These are phyloP conservation scores for Hymenoscyphus fraxineus DNA, from an alignment of 2,329 filamentous ascomycete species.

Conservation along the genomic window DNA sequence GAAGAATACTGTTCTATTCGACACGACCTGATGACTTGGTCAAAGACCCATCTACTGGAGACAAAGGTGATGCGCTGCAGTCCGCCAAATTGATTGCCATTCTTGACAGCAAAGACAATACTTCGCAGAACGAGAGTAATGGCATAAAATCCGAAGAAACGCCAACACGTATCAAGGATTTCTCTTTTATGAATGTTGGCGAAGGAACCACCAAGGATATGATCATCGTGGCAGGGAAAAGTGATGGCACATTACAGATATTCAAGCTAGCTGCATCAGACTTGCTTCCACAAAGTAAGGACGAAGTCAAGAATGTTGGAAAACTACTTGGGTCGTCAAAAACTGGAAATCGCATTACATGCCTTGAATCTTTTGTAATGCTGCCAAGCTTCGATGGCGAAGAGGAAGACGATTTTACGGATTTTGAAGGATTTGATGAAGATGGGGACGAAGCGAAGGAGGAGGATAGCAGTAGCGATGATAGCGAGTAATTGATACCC, in stretches of 20 bases:
- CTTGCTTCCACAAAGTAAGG: slow-evolving; percentile 34
- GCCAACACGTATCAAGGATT: slow-evolving; percentile 81
- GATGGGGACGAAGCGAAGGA: slow-evolving; percentile 21
- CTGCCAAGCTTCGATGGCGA: slow-evolving; percentile 59
- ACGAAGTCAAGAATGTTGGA: slow-evolving; percentile 27
- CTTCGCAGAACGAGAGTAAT: slow-evolving; percentile 29
- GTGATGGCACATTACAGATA: slow-evolving; percentile 78
- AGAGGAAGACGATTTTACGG: slow-evolving; percentile 38
- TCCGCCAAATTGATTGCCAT: slow-evolving; percentile 69
- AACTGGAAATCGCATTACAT: slow-evolving; percentile 86
- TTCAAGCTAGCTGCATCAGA: slow-evolving; percentile 57
- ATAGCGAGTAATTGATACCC: slow-evolving; percentile 35
- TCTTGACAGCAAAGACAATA: slow-evolving; percentile 68
- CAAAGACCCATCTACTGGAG: slow-evolving; percentile 31
- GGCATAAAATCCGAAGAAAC: slow-evolving; percentile 57
- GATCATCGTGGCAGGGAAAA: slow-evolving; percentile 71
- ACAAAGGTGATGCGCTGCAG: slow-evolving; percentile 46
- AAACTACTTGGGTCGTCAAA: slow-evolving; percentile 73
- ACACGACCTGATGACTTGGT: slow-evolving; percentile 52
- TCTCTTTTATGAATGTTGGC: slow-evolving; percentile 53
- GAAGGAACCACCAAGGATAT: slow-evolving; percentile 40
- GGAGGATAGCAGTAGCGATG: slow-evolving; percentile 30
- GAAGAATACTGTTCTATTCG: slow-evolving; percentile 78
- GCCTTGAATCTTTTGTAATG: slow-evolving; percentile 83
- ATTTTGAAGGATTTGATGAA: slow-evolving; percentile 27